Base-by-base conservation (phyloP, 2,329 filamentous ascomycete genomes). In the Madurella mycetomatis region DNA sequence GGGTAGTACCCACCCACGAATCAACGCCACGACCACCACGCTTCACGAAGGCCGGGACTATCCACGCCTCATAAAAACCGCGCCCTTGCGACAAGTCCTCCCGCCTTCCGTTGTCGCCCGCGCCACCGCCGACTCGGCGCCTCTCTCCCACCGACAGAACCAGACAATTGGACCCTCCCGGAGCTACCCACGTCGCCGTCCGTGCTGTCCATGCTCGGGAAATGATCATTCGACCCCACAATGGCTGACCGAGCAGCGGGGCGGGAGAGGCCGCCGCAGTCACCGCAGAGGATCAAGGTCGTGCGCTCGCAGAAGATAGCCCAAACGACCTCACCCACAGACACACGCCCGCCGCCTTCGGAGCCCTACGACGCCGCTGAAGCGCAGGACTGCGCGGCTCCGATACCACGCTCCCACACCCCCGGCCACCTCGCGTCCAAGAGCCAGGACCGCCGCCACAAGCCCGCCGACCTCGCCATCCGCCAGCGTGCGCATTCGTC, bases 371-470 rank as follows among this genome's bases (percentile, higher is more conserved):
- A 64, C 44, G 57, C 55, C 40, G 61, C 60, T 49, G 70, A 72
- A 54, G 65, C 65, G 54, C 69, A 60, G 53, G 70, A 72, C 56
- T 69, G 65, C 52, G 64, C 64, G 16, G 64, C 66, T 51, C 69
- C 75, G 46, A 65, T 80, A 43, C 72, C 75, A 30, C 76, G 82
- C 60, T 84, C 77, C 64, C 82, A 85, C 66, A 85, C 82, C 1
- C 82, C 82, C 1, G 81, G 82, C 54, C 81, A 84, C 62, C 74
- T 85, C 41, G 71, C 83, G 12, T 77, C 78, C 60, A 84, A 80
- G 70, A 82, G 78, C 69, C 76, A 78, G 56, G 74, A 76, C 51
- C 72, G 72, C 56, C 74, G 76, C 54, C 73, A 75, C 49, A 80
- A 77, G 60, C 68, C 76, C 30, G 76, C 79, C 25, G 80, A 83